Conservation (phyloP, 225 moss, liverwort and hornwort genomes). For the Sphagnum tenellum region DNA sequence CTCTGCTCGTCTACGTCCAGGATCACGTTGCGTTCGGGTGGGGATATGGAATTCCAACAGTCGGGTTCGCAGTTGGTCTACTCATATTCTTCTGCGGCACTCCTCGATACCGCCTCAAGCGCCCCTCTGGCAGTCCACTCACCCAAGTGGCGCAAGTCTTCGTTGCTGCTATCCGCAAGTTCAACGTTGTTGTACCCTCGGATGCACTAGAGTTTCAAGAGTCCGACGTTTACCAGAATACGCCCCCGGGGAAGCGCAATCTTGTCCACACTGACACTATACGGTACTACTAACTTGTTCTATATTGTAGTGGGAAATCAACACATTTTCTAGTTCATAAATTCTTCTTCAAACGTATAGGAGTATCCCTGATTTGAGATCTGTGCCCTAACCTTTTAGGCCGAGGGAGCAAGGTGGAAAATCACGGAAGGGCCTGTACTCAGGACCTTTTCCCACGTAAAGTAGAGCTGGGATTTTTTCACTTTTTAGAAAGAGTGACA, state of each 20-base stretch:
- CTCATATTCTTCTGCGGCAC: conserved; percentile 7
- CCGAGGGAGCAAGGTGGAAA: no score
- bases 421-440: no score
- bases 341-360: no score
- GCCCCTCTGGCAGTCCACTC: conserved; percentile 22
- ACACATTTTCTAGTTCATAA: no score
- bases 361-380: no score
- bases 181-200: conserved; percentile 6
- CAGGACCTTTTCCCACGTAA: no score
- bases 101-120: conserved; percentile 14
- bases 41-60: conserved; percentile 21
- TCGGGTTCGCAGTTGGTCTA: conserved; percentile 17
- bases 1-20: conserved; percentile 24
- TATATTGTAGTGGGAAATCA: no score
- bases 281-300: conserved; percentile 6
- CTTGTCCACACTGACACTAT: conserved; percentile 21
- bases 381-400: no score
- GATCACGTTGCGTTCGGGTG: conserved; percentile 23
- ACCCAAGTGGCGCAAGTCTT: conserved; percentile 22
- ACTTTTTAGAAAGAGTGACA: no score
- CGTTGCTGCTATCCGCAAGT: conserved; percentile 11
- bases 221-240: background rate
- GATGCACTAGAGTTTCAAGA: conserved; percentile 20
- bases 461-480: no score
- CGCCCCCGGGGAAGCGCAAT: conserved; percentile 7